Conservation (phyloP, 371 early-diverging fungal species). For the Mortierella sp. region DNA sequence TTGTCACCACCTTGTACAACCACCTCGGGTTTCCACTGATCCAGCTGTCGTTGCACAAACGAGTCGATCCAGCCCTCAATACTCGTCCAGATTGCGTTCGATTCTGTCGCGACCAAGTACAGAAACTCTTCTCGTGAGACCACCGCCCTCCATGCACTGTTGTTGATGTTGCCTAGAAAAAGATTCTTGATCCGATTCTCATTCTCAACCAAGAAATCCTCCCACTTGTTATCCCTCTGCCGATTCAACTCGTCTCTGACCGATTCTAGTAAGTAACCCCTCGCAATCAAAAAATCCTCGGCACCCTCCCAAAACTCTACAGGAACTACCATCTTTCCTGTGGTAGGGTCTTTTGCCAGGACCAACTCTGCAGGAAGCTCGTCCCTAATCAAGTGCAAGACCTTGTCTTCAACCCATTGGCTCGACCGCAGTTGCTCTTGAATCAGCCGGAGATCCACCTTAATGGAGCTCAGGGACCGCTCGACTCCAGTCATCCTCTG, state of each 20-base stretch:
- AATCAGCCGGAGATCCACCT: neutral
- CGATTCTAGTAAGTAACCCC: neutral
- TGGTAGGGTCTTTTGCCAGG: constrained; percentile 10
- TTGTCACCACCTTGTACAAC: neutral
- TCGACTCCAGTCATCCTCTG: neutral
- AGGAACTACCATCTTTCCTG: constrained; percentile 17
- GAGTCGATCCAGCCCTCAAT: constrained; percentile 12
- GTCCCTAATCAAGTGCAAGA: constrained; percentile 7
- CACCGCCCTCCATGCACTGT: constrained; percentile 10
- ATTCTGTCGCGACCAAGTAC: constrained; percentile 21
- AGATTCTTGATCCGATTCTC: neutral
- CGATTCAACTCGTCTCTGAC: neutral
- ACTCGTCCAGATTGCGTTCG: constrained; percentile 18
- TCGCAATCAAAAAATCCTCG: constrained; percentile 8
- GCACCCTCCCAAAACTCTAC: constrained; percentile 24
- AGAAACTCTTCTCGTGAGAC: constrained; percentile 22
- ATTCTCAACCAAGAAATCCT: constrained; percentile 23
- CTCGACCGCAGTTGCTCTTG: constrained; percentile 3
- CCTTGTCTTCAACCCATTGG: constrained; percentile 24
- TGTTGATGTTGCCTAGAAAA: neutral
- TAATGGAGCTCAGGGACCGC: neutral
- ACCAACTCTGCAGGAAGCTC: constrained; percentile 25
- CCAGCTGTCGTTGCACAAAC: neutral
- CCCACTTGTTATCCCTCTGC: neutral
- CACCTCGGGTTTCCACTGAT: neutral